A percentile compares a stretch with the other conserved stretches of the same genome.
These are phyloP conservation scores for Nakazawaea wyomingensis DNA, from an alignment of 805 yeast species.

Conservation along the genomic window DNA sequence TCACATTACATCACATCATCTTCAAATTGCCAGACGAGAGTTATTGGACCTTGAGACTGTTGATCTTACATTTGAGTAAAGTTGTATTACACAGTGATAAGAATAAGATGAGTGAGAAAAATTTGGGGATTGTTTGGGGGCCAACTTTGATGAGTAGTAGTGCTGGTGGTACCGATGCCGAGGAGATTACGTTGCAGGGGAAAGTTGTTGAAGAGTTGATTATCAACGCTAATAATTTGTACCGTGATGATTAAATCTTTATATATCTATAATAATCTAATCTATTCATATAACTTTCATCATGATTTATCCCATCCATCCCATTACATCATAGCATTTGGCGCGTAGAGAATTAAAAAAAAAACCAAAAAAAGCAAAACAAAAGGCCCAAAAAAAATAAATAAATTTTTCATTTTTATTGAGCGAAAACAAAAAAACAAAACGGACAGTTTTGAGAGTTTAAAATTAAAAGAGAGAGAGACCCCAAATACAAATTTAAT, in stretches of 20 bases:
- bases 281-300: too few relatives aligned
- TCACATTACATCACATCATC: conserved; percentile 82
- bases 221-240: conserved; percentile 51
- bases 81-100: conserved; percentile 56
- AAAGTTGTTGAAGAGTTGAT: conserved; percentile 80
- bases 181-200: conserved; percentile 72
- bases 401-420: too few relatives aligned
- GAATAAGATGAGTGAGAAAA: conserved; percentile 79
- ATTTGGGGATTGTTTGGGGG: conserved; percentile 92
- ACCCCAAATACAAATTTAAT: neutral
- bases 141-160: conserved; percentile 75
- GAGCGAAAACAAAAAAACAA: too few relatives aligned
- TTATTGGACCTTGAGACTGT: conserved; percentile 82
- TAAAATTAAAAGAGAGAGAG: too few relatives aligned
- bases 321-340: too few relatives aligned
- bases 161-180: conserved; percentile 48
- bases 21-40: conserved; percentile 92
- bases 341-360: too few relatives aligned
- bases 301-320: too few relatives aligned
- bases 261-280: neutral
- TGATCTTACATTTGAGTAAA: conserved; percentile 79
- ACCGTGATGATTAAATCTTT: conserved; percentile 28
- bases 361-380: too few relatives aligned
- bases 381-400: too few relatives aligned
- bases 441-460: too few relatives aligned